Evolutionary conservation across 352 stramenopile genomes (phyloP), one percentile per base, ranked within the genome.

Genomic region (Thalassiosira livingstoniorum): DNA sequence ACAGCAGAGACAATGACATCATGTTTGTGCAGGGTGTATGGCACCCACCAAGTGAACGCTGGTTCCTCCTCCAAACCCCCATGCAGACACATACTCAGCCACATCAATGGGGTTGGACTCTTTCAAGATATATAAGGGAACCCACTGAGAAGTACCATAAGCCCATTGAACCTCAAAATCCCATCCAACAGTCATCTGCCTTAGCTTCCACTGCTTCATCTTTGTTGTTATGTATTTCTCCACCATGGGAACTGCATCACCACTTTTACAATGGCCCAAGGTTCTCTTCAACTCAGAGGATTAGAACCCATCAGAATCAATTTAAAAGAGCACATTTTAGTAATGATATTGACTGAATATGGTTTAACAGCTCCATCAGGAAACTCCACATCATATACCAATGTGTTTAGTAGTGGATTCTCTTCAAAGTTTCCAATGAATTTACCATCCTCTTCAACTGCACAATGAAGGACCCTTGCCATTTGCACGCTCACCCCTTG

Each of bases 41-140:
- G 54, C 37, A 85, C 73, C 85, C 81, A 91, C 85, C 81, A 91
- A 35, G 4, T 35, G 67, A 90, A 90, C 11, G 81, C 80, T 27
- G 77, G 73, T 73, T 90, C 76, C 5, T 80, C 25, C 7, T 39
- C 32, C 60, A 89, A 18, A 55, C 2, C 42, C 23, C n/a, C 74
- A 29, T 32, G 55, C 65, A 10, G 47, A 32, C 1, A 78, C 82
- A 80, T 79, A 88, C 42, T 51, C 42, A 51, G 42, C 7, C 42
- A 51, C 42, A 7, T 51, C 7, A 18, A 51, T 7, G 13, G 31
- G 31, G 37, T 47, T 2, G 55, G 43, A 34, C 61, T 57, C 2
- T 42, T 70, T 67, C 27, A 2, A 4, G 75, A 91, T 82, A 54
- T 91, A 71, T 43, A 51, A 51, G 18, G 7, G 42, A 18, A 51